Evolutionary conservation across 106 monocot genomes (phyloP), one percentile per base, ranked within the genome.

Genomic region (Acorus gramineus): DNA sequence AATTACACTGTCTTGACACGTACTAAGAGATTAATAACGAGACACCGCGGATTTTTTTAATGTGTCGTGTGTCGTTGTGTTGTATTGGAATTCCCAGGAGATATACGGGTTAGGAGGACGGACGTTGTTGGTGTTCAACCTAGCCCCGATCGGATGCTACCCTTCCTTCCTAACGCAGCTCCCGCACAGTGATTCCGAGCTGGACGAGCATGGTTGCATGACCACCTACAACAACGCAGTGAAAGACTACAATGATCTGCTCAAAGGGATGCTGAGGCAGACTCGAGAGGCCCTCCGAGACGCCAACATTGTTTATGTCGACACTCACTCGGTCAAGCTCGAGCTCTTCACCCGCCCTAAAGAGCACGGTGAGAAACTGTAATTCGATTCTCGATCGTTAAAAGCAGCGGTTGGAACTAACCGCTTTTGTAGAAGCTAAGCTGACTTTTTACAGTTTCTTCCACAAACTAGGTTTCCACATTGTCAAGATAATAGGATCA

Each of bases 61-160:
- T 5, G 11, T 44, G 4, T 58, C 12, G 2, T 2, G 46, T 59
- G 14, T 59, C 7, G 3, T n/a, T n/a, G n/a, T 6, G 8, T 3
- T 50, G 14, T 12, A 52, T 66, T 66, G 4, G 9, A 66, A 12
- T 11, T 5, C 47, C 47, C 80, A 93, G 93, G 93, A 84, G 42
- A 44, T 89, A 11, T 79, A 89, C 54, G 79, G 69, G 5, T 70
- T 84, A 3, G 93, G 89, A 46, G 93, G 81, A 42, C 63, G 86
- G n/a, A 79, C 72, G 3, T 85, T 89, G 48, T 66, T 93, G 66
- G 81, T 89, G 74, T 77, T 71, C 60, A 93, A 93, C 72, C 85
- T 93, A 6, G 83, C 81, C 13, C 93, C 93, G 0, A 62, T 93
- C 12, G 89, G 93, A 11, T 93, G 93, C 62, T 89, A 66, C 49